Evolutionary conservation across 306 rosid species (phyloP), one percentile per base, ranked within the genome.

Genomic region (Glycyrrhiza uralensis): DNA sequence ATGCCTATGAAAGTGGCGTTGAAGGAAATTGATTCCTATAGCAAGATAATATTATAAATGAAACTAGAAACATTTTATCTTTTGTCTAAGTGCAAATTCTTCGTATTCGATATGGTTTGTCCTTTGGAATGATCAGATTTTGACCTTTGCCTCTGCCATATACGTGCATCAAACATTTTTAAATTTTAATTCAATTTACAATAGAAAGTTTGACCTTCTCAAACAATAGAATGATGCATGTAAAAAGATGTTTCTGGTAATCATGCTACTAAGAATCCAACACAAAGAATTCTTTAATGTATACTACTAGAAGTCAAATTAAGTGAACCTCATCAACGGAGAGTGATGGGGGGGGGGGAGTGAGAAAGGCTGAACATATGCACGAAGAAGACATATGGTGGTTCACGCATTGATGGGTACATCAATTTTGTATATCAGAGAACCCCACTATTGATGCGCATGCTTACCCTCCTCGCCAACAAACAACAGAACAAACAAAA

Each of bases 391-490:
- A 77, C 50, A 42, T 33, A 33, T 32, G 49, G 52, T 38, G 79
- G 62, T 74, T 68, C 70, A 28, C 38, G 64, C 78, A 74, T 66
- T 58, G 74, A 76, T 68, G 45, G 70, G 17, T 50, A 57, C 75
- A 51, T 39, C 67, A 33, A 61, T 70, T 54, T 36, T 54, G 68
- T 9, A 39, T 20, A 57, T 20, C 26, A 19, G 60, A 38, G 6
- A 74, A 71, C 81, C 78, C 85, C 87, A 80, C 78, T 10, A 35
- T 69, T 67, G 81, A 80, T 19, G 84, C 84, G 82, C 89, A 78
- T 85, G 86, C 87, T 80, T 60, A 71, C 50, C 75, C 62, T 72
- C 32, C 49, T 29, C 52, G 12, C 49, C 38, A 73, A 60, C 69
- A 58, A 47, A 61, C n/a, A n/a, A n/a, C n/a, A n/a, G n/a, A n/a